Evolutionary conservation across 768 basidiomycete species (phyloP), one percentile per base, ranked within the genome.

Genomic region (Dendrothele bispora): DNA sequence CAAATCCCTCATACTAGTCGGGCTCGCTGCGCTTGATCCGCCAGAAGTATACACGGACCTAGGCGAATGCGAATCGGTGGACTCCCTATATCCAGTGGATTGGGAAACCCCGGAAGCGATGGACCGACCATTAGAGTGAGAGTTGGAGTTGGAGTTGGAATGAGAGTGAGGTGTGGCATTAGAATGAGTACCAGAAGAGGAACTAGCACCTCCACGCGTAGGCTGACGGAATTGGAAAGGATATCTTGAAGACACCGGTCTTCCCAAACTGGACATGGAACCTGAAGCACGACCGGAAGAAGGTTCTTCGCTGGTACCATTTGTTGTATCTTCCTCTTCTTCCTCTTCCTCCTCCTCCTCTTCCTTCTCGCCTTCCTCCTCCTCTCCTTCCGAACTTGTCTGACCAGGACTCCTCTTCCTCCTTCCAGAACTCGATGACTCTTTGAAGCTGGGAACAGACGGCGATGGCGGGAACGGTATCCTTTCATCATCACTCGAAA

Each of bases 201-300:
- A 42, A 49, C 64, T 66, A 35, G 65, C n/a, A n/a, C n/a, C 69
- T 0, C 81, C 77, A 7, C 78, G 76, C 1, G 61, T 54, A 6
- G 78, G 78, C 2, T 74, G 74, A 17, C 83, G 81, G 63, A 80
- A 78, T 44, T 79, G 73, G 74, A 88, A 87, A 8, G 86, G 87
- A 58, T 84, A 86, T 0, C 83, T 77, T 20, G 86, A 82, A 27
- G 69, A 64, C 43, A 92, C 74, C 1, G 88, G 90, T 20, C 86
- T 84, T 3, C 91, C 91, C 5, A 93, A 77, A 51, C 86, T 88
- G 3, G 90, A 92, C 83, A 93, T 83, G 7, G 91, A 92, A 17
- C 82, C 87, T 1, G 88, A 89, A 4, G 80, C 85, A 15, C 83
- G 75, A 34, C 80, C 81, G 4, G 82, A 78, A 1, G 84, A 83